Percentiles rank a stretch among this genome's conserved stretches.
These are phyloP conservation scores for Salix caprea DNA, from an alignment of 345 rosid genomes.

Conservation along the genomic window DNA sequence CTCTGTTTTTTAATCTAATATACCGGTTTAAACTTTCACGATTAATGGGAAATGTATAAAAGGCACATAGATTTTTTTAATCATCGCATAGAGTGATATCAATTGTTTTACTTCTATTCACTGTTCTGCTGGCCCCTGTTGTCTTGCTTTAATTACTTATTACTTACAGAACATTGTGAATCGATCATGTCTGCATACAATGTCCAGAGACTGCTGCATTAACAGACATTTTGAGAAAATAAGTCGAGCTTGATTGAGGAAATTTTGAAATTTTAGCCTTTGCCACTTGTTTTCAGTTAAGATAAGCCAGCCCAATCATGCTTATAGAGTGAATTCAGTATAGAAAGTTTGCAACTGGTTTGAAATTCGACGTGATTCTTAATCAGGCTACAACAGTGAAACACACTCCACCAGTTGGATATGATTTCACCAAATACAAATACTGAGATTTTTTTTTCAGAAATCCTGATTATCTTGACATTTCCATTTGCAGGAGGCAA, in stretches of 20 bases:
- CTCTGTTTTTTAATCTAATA: too few relatives aligned
- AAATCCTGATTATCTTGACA: conserved; percentile 4
- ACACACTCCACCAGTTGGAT: too few relatives aligned
- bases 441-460: not conserved
- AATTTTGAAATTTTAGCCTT: not conserved
- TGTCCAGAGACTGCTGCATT: not conserved
- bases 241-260: not conserved
- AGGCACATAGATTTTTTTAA: too few relatives aligned
- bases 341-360: not conserved
- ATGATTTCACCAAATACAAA: not conserved
- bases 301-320: not conserved
- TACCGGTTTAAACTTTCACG: not conserved
- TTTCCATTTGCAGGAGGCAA: conserved; percentile 66
- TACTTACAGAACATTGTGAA: not conserved
- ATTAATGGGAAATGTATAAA: not conserved
- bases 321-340: not conserved
- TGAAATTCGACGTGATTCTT: not conserved
- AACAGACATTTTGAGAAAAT: not conserved
- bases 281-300: not conserved
- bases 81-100: not conserved
- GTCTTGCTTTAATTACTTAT: not conserved
- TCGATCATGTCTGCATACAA: not conserved
- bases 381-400: not conserved
- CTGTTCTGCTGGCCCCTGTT: not conserved
- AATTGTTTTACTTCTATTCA: not conserved